phyloP scores from a whole-genome alignment of 176 grass and related monocot genomes.

The Oropetium thomaeum region DNA sequence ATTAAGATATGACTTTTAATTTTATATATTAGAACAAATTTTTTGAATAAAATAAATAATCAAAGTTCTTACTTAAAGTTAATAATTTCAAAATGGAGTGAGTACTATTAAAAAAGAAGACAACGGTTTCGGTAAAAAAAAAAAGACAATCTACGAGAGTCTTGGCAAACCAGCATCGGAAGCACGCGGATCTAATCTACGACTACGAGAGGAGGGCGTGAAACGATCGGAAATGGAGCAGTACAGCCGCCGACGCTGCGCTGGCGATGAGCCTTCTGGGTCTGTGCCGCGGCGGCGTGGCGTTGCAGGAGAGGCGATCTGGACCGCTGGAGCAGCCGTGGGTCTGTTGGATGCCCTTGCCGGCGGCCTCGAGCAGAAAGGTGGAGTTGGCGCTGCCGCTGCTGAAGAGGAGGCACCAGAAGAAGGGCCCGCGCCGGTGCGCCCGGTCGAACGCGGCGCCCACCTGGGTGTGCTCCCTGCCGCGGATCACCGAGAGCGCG shows the following conservation, averaged over 20 bases:
- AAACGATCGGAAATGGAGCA: neutral
- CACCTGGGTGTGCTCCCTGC: conserved; percentile 68
- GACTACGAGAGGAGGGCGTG: neutral
- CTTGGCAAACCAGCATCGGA: too few species aligned
- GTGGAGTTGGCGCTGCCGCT: conserved; percentile 56
- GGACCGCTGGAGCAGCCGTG: conserved; percentile 74
- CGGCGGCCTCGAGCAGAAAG: conserved; percentile 70
- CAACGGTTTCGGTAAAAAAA: too few species aligned
- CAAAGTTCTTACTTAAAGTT: too few species aligned
- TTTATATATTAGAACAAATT: too few species aligned
- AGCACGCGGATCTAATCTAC: too few species aligned
- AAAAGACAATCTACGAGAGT: too few species aligned
- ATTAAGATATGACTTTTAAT: too few species aligned
- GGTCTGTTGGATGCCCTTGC: conserved; percentile 60
- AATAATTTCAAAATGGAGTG: too few species aligned
- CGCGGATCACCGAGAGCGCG: conserved; percentile 35
- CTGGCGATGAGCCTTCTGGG: neutral
- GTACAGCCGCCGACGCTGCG: too few species aligned
- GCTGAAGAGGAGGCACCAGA: conserved; percentile 90
- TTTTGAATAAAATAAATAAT: too few species aligned
- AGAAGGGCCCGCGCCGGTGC: conserved; percentile 57
- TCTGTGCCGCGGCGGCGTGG: neutral
- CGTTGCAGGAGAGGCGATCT: conserved; percentile 41
- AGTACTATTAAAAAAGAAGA: too few species aligned
- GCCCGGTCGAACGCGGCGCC: conserved; percentile 58